Percentiles rank a stretch among this genome's conserved stretches.
Conservation (phyloP, 805 yeast genomes). For the Candida berthetii region DNA sequence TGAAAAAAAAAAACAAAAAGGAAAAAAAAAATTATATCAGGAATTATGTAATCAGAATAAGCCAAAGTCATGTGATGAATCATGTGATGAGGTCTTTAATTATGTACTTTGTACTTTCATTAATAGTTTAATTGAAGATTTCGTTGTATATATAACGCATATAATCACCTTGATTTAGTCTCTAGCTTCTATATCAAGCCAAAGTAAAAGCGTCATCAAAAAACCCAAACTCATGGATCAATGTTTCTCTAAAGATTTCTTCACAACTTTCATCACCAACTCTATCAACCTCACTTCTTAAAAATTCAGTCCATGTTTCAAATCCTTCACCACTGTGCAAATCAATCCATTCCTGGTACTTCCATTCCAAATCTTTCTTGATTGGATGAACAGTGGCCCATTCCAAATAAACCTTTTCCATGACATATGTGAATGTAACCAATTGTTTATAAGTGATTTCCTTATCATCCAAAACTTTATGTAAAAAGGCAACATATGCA, state of each 20-base stretch:
- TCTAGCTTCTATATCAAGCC: neutral
- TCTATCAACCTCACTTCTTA: slow-evolving; percentile 35
- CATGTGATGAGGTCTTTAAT: too few relatives aligned
- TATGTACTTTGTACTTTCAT: too few relatives aligned
- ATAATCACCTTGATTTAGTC: too few relatives aligned
- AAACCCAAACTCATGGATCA: slow-evolving; percentile 37
- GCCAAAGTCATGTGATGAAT: neutral
- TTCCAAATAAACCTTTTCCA: slow-evolving; percentile 44
- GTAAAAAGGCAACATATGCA: slow-evolving; percentile 29
- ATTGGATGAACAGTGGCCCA: slow-evolving; percentile 37
- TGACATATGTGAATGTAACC: slow-evolving; percentile 36
- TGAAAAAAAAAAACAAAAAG: too few relatives aligned
- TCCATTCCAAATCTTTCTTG: slow-evolving; percentile 31
- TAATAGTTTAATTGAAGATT: too few relatives aligned
- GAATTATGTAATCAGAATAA: neutral
- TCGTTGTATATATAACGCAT: too few relatives aligned
- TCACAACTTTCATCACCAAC: slow-evolving; percentile 23
- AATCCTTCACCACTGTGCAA: slow-evolving; percentile 45
- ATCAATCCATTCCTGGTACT: slow-evolving; percentile 44
- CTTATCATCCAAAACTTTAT: slow-evolving; percentile 20
- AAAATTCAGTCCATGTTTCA: slow-evolving; percentile 40
- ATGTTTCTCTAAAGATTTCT: slow-evolving; percentile 25
- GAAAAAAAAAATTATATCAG: neutral
- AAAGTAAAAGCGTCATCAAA: slow-evolving; percentile 26
- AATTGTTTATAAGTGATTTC: slow-evolving; percentile 31